phyloP scores from a whole-genome alignment of 2,329 filamentous ascomycete species.

The Kalmusia sp. region DNA sequence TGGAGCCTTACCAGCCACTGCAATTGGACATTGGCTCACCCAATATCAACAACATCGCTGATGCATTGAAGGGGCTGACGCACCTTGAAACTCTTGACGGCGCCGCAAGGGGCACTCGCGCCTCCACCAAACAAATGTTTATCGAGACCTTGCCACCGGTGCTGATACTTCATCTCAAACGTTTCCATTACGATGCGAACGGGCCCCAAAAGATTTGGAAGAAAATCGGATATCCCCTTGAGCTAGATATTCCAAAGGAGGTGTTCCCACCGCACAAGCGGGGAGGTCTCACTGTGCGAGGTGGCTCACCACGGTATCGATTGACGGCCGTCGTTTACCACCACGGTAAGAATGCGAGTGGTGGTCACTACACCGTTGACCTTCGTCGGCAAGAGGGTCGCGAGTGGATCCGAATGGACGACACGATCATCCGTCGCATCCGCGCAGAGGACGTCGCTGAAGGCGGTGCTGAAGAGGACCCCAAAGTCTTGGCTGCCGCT shows the following conservation, averaged over 20 bases:
- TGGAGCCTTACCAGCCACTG: conserved; percentile 91
- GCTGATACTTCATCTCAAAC: conserved; percentile 92
- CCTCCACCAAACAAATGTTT: conserved; percentile 91
- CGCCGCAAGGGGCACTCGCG: conserved; percentile 76
- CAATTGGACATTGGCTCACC: conserved; percentile 92
- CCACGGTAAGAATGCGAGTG: conserved; percentile 94
- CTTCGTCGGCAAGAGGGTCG: conserved; percentile 91
- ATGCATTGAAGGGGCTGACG: conserved; percentile 86
- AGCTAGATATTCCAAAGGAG: conserved; percentile 91
- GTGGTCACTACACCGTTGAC: conserved; percentile 98
- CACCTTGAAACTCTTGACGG: conserved; percentile 84
- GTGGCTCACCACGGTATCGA: conserved; percentile 80
- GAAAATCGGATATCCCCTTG: conserved; percentile 92
- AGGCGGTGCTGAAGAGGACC: conserved; percentile 80
- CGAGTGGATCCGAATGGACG: conserved; percentile 96
- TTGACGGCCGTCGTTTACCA: conserved; percentile 94
- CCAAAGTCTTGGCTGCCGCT: conserved; percentile 69
- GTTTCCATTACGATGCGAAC: conserved; percentile 92
- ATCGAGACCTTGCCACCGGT: conserved; percentile 92
- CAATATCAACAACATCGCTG: conserved; percentile 87
- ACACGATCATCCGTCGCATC: conserved; percentile 86
- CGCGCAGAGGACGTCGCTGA: conserved; percentile 88
- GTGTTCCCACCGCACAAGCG: conserved; percentile 80
- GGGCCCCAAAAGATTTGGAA: conserved; percentile 99
- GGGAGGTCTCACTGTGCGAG: conserved; percentile 68